A percentile compares a stretch with the other conserved stretches of the same genome.
phyloP scores from a whole-genome alignment of 768 basidiomycete genomes.

The Boletales sp. region DNA sequence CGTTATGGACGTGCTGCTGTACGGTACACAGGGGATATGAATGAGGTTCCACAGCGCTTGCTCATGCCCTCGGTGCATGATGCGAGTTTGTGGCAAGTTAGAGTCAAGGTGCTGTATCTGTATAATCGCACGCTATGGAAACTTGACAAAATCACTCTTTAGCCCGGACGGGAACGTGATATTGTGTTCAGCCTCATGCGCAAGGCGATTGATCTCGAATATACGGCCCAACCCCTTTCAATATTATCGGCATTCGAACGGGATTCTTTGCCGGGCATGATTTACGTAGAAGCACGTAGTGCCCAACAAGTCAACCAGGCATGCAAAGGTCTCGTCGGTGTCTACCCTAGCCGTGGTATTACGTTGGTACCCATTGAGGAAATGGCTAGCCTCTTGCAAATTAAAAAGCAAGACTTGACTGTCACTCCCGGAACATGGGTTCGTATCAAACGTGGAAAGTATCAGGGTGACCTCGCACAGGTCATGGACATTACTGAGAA shows the following conservation, averaged over 20 bases:
- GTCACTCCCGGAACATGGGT: conserved; percentile 91
- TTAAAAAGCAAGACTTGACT: conserved; percentile 89
- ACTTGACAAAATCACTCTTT: conserved; percentile 1
- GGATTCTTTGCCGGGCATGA: conserved; percentile 91
- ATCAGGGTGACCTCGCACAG: conserved; percentile 92
- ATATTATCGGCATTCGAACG: conserved; percentile 95
- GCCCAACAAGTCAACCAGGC: conserved; percentile 83
- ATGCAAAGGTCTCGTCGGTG: conserved; percentile 86
- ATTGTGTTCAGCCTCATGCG: conserved; percentile 94
- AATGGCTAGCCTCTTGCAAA: conserved; percentile 94
- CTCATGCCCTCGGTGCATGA: conserved; percentile 98
- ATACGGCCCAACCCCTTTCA: conserved; percentile 70
- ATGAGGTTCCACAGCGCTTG: conserved; percentile 86
- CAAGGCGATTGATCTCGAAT: conserved; percentile 84
- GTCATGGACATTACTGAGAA: conserved; percentile 93
- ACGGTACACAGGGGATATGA: conserved; percentile 88
- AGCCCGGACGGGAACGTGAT: conserved; percentile 92
- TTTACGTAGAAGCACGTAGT: conserved; percentile 93
- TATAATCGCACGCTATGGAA: neutral
- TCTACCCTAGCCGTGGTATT: conserved; percentile 81
- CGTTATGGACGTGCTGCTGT: conserved; percentile 69
- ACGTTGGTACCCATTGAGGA: conserved; percentile 92
- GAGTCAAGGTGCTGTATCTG: conserved; percentile 68
- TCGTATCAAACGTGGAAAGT: conserved; percentile 89
- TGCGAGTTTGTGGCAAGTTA: conserved; percentile 92